A percentile compares a stretch with the other conserved stretches of the same genome.
These are phyloP conservation scores for Chlorella sp. DNA, from an alignment of 139 green algal genomes.

Conservation along the genomic window DNA sequence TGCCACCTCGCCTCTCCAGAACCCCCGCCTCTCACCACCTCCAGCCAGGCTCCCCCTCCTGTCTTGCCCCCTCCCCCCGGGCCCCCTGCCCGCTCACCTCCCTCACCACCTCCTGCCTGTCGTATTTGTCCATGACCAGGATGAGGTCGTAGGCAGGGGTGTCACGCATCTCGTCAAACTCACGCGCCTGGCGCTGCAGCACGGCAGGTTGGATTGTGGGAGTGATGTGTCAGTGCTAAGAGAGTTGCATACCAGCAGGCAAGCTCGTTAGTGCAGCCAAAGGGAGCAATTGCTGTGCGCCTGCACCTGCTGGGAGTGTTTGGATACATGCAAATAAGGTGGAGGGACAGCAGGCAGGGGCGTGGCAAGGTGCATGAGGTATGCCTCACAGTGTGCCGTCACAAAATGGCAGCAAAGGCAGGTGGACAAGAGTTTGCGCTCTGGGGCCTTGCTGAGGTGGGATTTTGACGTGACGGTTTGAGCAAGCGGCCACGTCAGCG, in stretches of 20 bases:
- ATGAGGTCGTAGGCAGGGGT: conserved; percentile 65
- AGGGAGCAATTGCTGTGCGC: neutral
- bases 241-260: neutral
- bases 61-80: neutral
- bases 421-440: no score
- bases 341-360: neutral
- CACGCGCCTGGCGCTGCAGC: neutral
- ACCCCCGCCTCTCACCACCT: neutral
- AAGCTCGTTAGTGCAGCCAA: neutral
- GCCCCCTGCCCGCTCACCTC: conserved; percentile 17
- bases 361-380: no score
- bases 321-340: neutral
- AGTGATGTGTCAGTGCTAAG: neutral
- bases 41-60: neutral
- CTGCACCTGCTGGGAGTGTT: neutral
- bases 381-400: no score
- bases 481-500: no score
- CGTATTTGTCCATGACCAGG: conserved; percentile 71
- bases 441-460: no score
- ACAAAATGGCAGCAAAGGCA: no score
- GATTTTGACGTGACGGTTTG: no score
- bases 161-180: conserved; percentile 64
- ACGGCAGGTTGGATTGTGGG: neutral
- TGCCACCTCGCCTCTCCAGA: neutral
- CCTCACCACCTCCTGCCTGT: conserved; percentile 56